These are phyloP conservation scores for Sphaerostilbella broomeana DNA, from an alignment of 2,329 filamentous ascomycete genomes.

Conservation along the genomic window DNA sequence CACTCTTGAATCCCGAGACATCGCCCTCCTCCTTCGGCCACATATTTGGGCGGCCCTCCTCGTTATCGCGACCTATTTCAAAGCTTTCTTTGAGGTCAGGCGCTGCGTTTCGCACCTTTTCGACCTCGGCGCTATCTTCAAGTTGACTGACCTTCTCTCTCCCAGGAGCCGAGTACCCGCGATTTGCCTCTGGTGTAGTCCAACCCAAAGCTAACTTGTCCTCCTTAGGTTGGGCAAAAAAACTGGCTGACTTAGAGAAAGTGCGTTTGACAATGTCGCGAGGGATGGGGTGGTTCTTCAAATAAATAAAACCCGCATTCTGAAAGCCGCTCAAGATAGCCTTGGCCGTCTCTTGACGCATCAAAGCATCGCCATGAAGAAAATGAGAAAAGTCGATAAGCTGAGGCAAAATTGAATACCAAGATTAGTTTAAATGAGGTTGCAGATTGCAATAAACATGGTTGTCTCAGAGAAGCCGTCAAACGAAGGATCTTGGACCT, in stretches of 20 bases:
- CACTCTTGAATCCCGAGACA: slow-evolving; percentile 52
- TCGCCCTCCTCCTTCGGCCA: slow-evolving; percentile 54
- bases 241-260: slow-evolving; percentile 61
- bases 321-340: slow-evolving; percentile 76
- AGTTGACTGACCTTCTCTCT: slow-evolving; percentile 63
- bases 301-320: slow-evolving; percentile 81
- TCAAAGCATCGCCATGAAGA: slow-evolving; percentile 51
- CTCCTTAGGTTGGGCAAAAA: slow-evolving; percentile 58
- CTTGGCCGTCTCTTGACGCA: slow-evolving; percentile 59
- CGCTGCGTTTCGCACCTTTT: slow-evolving; percentile 47
- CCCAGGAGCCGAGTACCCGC: slow-evolving; percentile 64
- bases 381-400: slow-evolving; percentile 62
- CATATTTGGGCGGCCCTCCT: slow-evolving; percentile 60
- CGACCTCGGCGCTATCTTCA: slow-evolving; percentile 48
- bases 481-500: slow-evolving; percentile 17
- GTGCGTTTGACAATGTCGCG: slow-evolving; percentile 50
- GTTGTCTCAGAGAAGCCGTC: not conserved
- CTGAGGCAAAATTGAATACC: slow-evolving; percentile 9
- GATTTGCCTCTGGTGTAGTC: slow-evolving; percentile 66
- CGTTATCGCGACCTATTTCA: slow-evolving; percentile 57
- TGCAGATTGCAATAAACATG: not conserved
- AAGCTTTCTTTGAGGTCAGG: slow-evolving; percentile 62
- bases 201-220: slow-evolving; percentile 63
- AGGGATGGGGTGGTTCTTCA: slow-evolving; percentile 70
- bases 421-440: too few relatives aligned